Conservation (phyloP, 2,329 filamentous ascomycete genomes). For the Annulohypoxylon truncatum region DNA sequence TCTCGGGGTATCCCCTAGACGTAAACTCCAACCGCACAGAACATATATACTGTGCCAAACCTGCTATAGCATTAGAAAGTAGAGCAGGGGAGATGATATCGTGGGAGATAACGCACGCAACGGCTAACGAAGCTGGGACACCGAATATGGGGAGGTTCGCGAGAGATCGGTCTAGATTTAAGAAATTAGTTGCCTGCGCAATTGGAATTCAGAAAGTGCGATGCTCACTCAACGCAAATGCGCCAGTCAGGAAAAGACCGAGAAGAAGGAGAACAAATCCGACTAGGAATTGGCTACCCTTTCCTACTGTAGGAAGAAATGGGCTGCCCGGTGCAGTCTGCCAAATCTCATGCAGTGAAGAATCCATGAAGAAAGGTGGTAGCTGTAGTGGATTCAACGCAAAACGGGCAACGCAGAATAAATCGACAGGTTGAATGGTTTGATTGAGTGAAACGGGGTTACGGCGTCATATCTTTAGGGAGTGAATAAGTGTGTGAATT, state of each 20-base stretch:
- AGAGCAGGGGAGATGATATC: slow-evolving; percentile 13
- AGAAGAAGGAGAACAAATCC: slow-evolving; percentile 80
- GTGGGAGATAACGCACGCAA: slow-evolving; percentile 75
- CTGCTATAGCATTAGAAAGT: slow-evolving; percentile 59
- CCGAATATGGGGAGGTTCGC: slow-evolving; percentile 81
- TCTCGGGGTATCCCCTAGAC: slow-evolving; percentile 73
- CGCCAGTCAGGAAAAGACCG: slow-evolving; percentile 77
- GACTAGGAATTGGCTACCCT: slow-evolving; percentile 85
- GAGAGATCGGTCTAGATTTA: slow-evolving; percentile 79
- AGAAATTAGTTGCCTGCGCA: slow-evolving; percentile 43
- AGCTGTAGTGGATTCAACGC: not conserved
- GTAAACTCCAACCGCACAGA: slow-evolving; percentile 98
- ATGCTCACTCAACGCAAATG: slow-evolving; percentile 86
- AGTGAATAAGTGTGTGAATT: not conserved
- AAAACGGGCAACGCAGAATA: slow-evolving; percentile 3
- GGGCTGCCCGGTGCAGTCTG: slow-evolving; percentile 89
- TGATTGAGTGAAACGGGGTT: not conserved
- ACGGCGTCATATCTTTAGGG: slow-evolving; percentile 26
- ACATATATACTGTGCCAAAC: slow-evolving; percentile 96
- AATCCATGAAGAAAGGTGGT: slow-evolving; percentile 70
- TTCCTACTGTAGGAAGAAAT: slow-evolving; percentile 82
- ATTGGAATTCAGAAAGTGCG: not conserved
- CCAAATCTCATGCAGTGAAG: slow-evolving; percentile 90
- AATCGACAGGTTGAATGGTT: not conserved
- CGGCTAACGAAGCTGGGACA: slow-evolving; percentile 85